Percentiles rank a stretch among this genome's conserved stretches.
phyloP scores from a whole-genome alignment of 495 filamentous ascomycete species.

The Aspergillus nanangensis region DNA sequence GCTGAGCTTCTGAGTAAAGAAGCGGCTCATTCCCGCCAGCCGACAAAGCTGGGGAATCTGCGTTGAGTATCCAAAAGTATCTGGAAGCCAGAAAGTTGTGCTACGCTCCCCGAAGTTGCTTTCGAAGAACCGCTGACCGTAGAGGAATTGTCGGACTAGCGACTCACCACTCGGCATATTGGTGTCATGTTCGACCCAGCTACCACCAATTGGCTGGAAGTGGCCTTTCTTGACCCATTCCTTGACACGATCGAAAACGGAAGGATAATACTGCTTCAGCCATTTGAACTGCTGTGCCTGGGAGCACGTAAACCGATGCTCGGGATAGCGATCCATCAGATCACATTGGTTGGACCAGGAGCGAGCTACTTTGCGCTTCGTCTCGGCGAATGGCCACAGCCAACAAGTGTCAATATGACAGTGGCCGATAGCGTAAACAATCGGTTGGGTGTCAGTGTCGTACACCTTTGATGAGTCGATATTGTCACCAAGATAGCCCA shows the following conservation, averaged over 20 bases:
- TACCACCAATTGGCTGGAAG: conserved; percentile 93
- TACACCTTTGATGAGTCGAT: conserved; percentile 85
- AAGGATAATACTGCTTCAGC: conserved; percentile 85
- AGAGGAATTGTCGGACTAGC: conserved; percentile 89
- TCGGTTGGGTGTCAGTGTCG: conserved; percentile 60
- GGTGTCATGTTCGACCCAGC: conserved; percentile 98
- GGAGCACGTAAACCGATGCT: conserved; percentile 86
- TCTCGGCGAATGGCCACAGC: conserved; percentile 99
- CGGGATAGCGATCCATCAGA: conserved; percentile 89
- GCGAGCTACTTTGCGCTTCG: conserved; percentile 90
- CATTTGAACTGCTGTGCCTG: conserved; percentile 98
- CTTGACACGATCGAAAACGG: conserved; percentile 85
- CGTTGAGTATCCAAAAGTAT: conserved; percentile 95
- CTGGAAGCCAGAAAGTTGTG: conserved; percentile 93
- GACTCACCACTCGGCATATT: conserved; percentile 96
- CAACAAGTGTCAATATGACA: conserved; percentile 98
- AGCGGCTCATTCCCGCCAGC: conserved; percentile 87
- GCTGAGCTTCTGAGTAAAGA: conserved; percentile 94
- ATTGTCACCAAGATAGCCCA: conserved; percentile 73
- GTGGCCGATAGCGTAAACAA: conserved; percentile 87
- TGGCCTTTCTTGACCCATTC: conserved; percentile 81
- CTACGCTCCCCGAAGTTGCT: conserved; percentile 86
- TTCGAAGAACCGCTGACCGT: conserved; percentile 91
- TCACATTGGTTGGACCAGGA: conserved; percentile 97
- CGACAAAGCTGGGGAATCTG: conserved; percentile 92